phyloP scores from a whole-genome alignment of 1,139 yeast genomes.

The Pichia sp. region DNA sequence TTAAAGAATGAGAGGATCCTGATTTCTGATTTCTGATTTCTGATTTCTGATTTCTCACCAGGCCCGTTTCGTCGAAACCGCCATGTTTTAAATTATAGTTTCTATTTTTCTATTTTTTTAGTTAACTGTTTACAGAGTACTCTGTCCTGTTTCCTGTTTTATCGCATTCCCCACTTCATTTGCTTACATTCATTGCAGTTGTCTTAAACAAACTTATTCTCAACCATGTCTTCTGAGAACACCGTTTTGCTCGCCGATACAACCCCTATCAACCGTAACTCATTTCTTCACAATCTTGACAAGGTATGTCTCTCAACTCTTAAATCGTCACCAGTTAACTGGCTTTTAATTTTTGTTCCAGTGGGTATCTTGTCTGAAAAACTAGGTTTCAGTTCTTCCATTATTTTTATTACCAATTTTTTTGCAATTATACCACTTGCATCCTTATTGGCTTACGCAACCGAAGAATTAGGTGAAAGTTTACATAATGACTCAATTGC shows the following conservation, averaged over 20 bases:
- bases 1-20: no score
- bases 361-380: slow-evolving; percentile 72
- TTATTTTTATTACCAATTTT: slow-evolving; percentile 70
- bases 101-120: no score
- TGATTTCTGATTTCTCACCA: no score
- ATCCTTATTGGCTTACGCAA: slow-evolving; percentile 79
- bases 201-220: background rate
- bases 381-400: slow-evolving; percentile 49
- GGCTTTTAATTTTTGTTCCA: slow-evolving; percentile 76
- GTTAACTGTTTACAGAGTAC: no score
- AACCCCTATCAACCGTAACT: background rate
- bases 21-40: no score
- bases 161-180: background rate
- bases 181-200: background rate
- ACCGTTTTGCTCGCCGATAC: background rate
- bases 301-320: slow-evolving; percentile 31
- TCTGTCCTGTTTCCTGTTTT: background rate
- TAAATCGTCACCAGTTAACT: slow-evolving; percentile 69
- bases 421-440: slow-evolving; percentile 91
- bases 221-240: slow-evolving; percentile 2
- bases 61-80: no score
- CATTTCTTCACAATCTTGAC: background rate
- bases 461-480: slow-evolving; percentile 83
- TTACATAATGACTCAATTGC: slow-evolving; percentile 80
- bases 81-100: no score